phyloP scores from a whole-genome alignment of 495 filamentous ascomycete genomes.

The Amniculicola lignicola region DNA sequence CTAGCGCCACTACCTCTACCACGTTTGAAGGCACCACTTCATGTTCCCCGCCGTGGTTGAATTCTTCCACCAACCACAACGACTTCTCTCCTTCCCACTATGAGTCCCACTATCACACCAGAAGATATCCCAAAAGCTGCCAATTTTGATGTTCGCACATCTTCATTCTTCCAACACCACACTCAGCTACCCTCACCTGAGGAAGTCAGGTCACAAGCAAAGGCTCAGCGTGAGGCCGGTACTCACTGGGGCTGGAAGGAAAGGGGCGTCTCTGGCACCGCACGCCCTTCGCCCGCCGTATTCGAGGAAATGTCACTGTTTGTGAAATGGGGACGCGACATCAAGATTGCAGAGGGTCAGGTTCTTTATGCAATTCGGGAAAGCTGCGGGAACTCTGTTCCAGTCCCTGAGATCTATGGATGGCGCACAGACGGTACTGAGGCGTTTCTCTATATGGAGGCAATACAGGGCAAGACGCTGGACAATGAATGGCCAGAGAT shows the following conservation, averaged over 20 bases:
- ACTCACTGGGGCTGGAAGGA: slow-evolving; percentile 18
- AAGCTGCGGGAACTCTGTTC: slow-evolving; percentile 39
- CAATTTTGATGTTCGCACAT: slow-evolving; percentile 13
- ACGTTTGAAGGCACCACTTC: too few species aligned
- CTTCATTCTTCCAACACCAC: slow-evolving; percentile 18
- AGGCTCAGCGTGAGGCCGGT: slow-evolving; percentile 17
- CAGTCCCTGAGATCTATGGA: slow-evolving; percentile 50
- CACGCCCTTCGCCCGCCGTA: slow-evolving; percentile 33
- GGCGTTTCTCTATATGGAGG: slow-evolving; percentile 52
- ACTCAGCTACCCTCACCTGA: slow-evolving; percentile 17
- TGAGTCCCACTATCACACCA: slow-evolving; percentile 5
- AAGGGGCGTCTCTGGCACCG: slow-evolving; percentile 17
- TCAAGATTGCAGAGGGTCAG: slow-evolving; percentile 46
- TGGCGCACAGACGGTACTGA: slow-evolving; percentile 46
- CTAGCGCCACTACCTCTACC: too few species aligned
- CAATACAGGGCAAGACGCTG: slow-evolving; percentile 44
- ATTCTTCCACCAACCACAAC: too few species aligned
- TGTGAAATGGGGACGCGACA: slow-evolving; percentile 47
- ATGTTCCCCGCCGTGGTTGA: too few species aligned
- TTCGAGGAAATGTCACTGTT: slow-evolving; percentile 44
- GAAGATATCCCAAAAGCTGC: slow-evolving; percentile 6
- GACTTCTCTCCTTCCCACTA: background rate
- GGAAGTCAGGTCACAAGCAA: slow-evolving; percentile 22
- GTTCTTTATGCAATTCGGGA: slow-evolving; percentile 46
- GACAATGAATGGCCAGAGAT: slow-evolving; percentile 43